Conservation (phyloP, 2,329 filamentous ascomycete genomes). For the Colletotrichum spaethianum region DNA sequence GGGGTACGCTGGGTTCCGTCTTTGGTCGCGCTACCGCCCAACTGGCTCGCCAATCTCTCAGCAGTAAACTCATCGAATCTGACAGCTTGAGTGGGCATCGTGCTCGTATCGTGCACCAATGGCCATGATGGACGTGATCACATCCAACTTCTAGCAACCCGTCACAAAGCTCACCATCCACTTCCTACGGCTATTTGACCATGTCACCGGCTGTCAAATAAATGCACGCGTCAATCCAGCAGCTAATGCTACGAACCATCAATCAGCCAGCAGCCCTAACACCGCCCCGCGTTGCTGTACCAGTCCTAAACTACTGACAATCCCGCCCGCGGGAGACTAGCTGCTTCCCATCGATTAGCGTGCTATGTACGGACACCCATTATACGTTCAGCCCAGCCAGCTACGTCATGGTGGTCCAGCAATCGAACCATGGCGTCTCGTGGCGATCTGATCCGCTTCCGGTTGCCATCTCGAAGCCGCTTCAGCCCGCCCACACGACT, state of each 20-base stretch:
- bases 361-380: constrained; percentile 21
- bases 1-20: constrained; percentile 23
- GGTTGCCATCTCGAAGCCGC: constrained; percentile 14
- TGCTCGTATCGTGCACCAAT: constrained; percentile 37
- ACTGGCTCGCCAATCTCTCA: constrained; percentile 37
- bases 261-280: constrained; percentile 7
- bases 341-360: constrained; percentile 28
- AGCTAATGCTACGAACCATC: constrained; percentile 32
- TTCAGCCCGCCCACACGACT: constrained; percentile 36
- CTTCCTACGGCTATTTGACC: constrained; percentile 27
- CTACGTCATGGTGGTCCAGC: constrained; percentile 36
- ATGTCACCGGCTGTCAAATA: constrained; percentile 26
- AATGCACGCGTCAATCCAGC: constrained; percentile 15
- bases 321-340: constrained; percentile 26
- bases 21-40: constrained; percentile 26
- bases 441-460: constrained; percentile 31
- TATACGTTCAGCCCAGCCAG: constrained; percentile 21
- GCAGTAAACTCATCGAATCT: constrained; percentile 30
- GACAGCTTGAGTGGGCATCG: constrained; percentile 15
- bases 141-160: constrained; percentile 11
- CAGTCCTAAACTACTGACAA: constrained; percentile 19
- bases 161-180: constrained; percentile 3
- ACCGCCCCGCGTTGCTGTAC: constrained; percentile 23
- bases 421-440: constrained; percentile 38
- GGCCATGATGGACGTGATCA: background rate